Evolutionary conservation across 2,329 filamentous ascomycete genomes (phyloP).

Genomic region (Colletotrichum navitas): DNA sequence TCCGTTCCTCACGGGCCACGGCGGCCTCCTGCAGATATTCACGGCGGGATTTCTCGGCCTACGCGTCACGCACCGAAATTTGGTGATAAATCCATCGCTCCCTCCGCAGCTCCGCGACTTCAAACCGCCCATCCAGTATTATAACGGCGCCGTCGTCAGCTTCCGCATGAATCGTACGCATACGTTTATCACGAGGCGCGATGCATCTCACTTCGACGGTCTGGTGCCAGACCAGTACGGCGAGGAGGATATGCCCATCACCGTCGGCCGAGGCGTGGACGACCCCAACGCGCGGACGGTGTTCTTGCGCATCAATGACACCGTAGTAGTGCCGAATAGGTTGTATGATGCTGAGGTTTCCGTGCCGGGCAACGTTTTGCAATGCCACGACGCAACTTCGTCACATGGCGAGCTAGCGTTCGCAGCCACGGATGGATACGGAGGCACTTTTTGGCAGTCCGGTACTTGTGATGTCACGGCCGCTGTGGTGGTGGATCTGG

Average conservation of each 20-base stretch:
- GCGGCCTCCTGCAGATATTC: slow-evolving; percentile 75
- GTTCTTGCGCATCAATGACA: not conserved
- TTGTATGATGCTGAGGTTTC: not conserved
- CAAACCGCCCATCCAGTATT: slow-evolving; percentile 45
- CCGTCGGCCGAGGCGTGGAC: slow-evolving; percentile 17
- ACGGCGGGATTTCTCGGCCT: slow-evolving; percentile 77
- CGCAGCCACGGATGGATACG: not conserved
- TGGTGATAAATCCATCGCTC: slow-evolving; percentile 73
- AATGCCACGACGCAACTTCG: not conserved
- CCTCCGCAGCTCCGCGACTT: slow-evolving; percentile 69
- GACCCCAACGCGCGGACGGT: slow-evolving; percentile 21
- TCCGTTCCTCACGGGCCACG: slow-evolving; percentile 79
- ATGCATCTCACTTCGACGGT: slow-evolving; percentile 9
- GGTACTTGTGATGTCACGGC: not conserved
- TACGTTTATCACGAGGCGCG: slow-evolving; percentile 42
- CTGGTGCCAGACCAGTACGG: slow-evolving; percentile 22
- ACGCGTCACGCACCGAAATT: slow-evolving; percentile 68
- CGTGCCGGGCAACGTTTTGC: not conserved
- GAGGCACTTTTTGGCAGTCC: not conserved
- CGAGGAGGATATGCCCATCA: slow-evolving; percentile 14
- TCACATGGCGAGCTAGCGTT: not conserved
- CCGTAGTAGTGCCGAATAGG: not conserved
- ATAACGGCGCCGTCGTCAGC: slow-evolving; percentile 48
- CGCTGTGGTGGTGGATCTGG: not conserved
- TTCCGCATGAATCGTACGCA: slow-evolving; percentile 47